Percentiles rank a stretch among this genome's conserved stretches.
Conservation (phyloP, 345 rosid genomes). For the Cardamine resedifolia region DNA sequence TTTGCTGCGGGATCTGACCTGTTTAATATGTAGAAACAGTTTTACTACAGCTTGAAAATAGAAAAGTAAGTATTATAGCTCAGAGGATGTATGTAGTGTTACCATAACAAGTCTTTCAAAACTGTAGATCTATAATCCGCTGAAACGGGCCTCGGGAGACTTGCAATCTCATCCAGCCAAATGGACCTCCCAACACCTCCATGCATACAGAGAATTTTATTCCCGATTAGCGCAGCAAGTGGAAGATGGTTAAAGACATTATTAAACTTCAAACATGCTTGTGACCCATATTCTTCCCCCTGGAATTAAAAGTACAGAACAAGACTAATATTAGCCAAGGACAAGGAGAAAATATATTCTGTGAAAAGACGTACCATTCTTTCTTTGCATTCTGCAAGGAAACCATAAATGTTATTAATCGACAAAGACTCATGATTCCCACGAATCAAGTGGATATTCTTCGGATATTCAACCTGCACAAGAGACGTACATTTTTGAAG, state of each 20-base stretch:
- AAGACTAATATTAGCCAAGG: not conserved
- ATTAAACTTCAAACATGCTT: conserved; percentile 83
- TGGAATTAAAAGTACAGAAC: not conserved
- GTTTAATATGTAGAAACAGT: conserved; percentile 6
- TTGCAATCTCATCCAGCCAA: conserved; percentile 72
- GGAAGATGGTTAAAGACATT: conserved; percentile 80
- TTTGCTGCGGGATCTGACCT: conserved; percentile 97
- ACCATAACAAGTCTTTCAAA: conserved; percentile 88
- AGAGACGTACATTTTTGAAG: not conserved
- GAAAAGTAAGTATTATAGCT: not conserved
- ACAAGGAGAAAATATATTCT: not conserved
- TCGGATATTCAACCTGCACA: conserved; percentile 79
- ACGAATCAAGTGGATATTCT: conserved; percentile 77
- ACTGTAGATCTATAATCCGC: conserved; percentile 64
- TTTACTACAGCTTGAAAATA: not conserved
- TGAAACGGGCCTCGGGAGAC: conserved; percentile 72
- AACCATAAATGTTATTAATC: conserved; percentile 73
- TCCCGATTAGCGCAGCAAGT: conserved; percentile 83
- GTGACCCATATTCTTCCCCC: conserved; percentile 66
- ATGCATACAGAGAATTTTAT: conserved; percentile 84
- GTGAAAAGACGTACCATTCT: conserved; percentile 49
- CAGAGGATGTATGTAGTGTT: conserved; percentile 12
- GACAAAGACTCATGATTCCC: conserved; percentile 89
- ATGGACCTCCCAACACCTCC: conserved; percentile 87
- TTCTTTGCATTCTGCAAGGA: conserved; percentile 74